Percentiles rank a stretch among this genome's conserved stretches.
These are phyloP conservation scores for Metarhizium anisopliae DNA, from an alignment of 2,329 filamentous ascomycete species.

Conservation along the genomic window DNA sequence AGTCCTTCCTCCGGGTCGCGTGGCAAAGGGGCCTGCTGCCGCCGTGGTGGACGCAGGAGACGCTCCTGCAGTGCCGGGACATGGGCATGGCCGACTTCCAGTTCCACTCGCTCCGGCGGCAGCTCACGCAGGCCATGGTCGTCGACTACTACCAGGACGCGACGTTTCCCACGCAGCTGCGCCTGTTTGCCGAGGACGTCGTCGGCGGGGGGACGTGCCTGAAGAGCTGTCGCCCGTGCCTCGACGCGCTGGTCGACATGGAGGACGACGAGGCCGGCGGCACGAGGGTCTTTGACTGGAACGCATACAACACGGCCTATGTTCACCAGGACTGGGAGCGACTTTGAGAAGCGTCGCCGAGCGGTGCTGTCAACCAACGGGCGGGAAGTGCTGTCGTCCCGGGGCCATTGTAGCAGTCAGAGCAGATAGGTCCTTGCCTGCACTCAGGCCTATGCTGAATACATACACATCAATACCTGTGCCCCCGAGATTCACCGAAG, in stretches of 20 bases:
- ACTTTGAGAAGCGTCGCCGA: background rate
- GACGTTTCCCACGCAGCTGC: constrained; percentile 31
- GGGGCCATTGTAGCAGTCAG: background rate
- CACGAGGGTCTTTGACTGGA: constrained; percentile 1
- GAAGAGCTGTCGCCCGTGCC: background rate
- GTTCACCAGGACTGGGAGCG: background rate
- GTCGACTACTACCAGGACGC: constrained; percentile 26
- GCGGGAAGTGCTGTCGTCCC: too few relatives aligned
- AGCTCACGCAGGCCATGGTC: constrained; percentile 20
- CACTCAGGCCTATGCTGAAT: too few relatives aligned
- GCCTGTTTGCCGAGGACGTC: constrained; percentile 30
- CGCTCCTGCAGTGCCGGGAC: constrained; percentile 22
- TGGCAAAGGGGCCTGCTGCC: constrained; percentile 21
- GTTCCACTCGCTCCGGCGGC: constrained; percentile 16
- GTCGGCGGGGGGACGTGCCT: background rate
- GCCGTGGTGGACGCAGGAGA: constrained; percentile 27
- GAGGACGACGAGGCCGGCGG: background rate
- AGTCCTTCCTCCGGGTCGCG: constrained; percentile 18
- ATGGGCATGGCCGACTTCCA: constrained; percentile 12
- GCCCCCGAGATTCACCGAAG: too few relatives aligned
- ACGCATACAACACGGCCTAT: background rate
- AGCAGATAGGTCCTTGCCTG: background rate
- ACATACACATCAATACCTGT: too few relatives aligned
- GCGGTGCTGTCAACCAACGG: too few relatives aligned
- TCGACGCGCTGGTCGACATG: background rate